Conservation (phyloP, 306 rosid genomes). For the Acacia confusa region DNA sequence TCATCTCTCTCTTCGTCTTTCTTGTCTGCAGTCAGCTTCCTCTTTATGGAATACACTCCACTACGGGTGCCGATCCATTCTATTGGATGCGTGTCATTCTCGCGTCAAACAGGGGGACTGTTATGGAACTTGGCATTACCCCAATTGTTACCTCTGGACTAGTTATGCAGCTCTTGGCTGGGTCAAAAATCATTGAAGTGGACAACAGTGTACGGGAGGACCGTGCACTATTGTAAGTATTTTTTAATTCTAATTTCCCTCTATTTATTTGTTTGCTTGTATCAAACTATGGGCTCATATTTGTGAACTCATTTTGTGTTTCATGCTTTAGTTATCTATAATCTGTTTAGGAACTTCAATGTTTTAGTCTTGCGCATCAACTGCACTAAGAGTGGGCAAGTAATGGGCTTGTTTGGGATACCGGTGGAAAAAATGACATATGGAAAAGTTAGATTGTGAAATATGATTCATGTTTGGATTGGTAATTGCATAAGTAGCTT, state of each 20-base stretch:
- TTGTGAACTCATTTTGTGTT: background rate
- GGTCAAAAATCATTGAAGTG: slow-evolving; percentile 86
- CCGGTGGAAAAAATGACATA: too few species aligned
- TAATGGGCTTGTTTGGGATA: too few species aligned
- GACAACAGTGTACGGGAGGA: slow-evolving; percentile 97
- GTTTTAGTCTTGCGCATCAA: background rate
- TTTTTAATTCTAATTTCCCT: background rate
- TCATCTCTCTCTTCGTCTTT: slow-evolving; percentile 84
- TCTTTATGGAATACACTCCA: slow-evolving; percentile 92
- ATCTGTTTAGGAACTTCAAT: background rate
- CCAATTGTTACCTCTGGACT: slow-evolving; percentile 93
- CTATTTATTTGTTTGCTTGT: background rate
- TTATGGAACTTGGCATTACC: slow-evolving; percentile 96
- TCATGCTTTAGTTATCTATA: background rate
- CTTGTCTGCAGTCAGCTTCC: slow-evolving; percentile 96
- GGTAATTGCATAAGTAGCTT: too few species aligned
- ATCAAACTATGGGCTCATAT: background rate
- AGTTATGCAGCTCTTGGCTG: slow-evolving; percentile 91
- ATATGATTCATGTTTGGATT: too few species aligned
- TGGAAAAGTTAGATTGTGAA: too few species aligned
- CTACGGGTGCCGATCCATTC: slow-evolving; percentile 94
- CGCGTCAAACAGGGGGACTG: slow-evolving; percentile 92
- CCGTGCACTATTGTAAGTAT: slow-evolving; percentile 82
- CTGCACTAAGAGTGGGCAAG: background rate
- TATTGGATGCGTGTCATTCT: slow-evolving; percentile 98